These are phyloP conservation scores for Domatiomyces catenatus DNA, from an alignment of 2,329 filamentous ascomycete genomes.

Conservation along the genomic window DNA sequence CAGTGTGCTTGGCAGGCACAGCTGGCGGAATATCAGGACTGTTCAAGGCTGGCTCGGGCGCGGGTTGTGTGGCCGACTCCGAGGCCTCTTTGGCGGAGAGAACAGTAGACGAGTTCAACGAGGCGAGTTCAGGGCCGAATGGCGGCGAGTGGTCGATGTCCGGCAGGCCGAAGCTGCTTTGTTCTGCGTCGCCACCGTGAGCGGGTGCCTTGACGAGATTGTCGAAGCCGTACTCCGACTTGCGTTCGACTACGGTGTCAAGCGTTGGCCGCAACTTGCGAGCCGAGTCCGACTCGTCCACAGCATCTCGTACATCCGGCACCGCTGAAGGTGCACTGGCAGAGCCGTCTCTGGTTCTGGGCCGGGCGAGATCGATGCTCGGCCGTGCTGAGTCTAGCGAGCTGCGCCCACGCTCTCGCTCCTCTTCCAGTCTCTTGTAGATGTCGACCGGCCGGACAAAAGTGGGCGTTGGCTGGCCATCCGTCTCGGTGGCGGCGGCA, in stretches of 20 bases:
- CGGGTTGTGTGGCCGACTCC: neutral
- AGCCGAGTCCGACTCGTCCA: conserved; percentile 23
- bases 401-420: conserved; percentile 41
- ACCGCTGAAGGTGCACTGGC: conserved; percentile 17
- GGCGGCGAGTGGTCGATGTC: conserved; percentile 10
- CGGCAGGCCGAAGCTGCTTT: conserved; percentile 6
- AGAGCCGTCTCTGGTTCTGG: conserved; percentile 4
- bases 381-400: conserved; percentile 44
- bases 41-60: neutral
- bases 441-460: conserved; percentile 64
- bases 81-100: neutral
- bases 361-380: conserved; percentile 33
- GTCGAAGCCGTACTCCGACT: conserved; percentile 44
- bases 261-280: conserved; percentile 30
- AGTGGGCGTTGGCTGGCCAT: conserved; percentile 3
- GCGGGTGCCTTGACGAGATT: conserved; percentile 19
- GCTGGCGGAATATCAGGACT: neutral
- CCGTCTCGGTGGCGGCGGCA: conserved; percentile 1
- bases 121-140: conserved; percentile 12
- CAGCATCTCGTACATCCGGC: conserved; percentile 12
- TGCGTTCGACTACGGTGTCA: conserved; percentile 42
- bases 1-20: neutral
- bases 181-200: conserved; percentile 2
- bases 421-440: conserved; percentile 56
- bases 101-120: neutral